Evolutionary conservation across 306 rosid genomes (phyloP).

Genomic region (Acmispon strigosus): DNA sequence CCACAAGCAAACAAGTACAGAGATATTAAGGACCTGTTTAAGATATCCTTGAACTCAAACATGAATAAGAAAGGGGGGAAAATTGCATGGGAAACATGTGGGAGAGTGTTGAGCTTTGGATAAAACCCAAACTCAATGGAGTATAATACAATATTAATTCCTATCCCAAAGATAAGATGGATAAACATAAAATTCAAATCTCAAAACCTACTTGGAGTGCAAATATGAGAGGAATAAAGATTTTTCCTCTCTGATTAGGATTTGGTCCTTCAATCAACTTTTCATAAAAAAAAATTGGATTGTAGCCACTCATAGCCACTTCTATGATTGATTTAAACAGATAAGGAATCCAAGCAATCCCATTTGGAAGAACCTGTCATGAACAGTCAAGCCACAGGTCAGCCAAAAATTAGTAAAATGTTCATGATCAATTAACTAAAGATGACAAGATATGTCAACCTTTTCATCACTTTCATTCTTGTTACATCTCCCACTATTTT

Average conservation of each 20-base stretch:
- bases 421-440: neutral
- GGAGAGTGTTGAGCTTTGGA: neutral
- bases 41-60: neutral
- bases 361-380: conserved; percentile 79
- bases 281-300: conserved; percentile 62
- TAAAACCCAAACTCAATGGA: no score
- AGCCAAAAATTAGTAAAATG: neutral
- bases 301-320: conserved; percentile 33
- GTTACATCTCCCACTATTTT: conserved; percentile 90
- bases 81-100: neutral
- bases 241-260: conserved; percentile 71
- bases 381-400: conserved; percentile 5
- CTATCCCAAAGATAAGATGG: no score
- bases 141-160: no score
- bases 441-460: conserved; percentile 34
- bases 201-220: conserved; percentile 50
- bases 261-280: conserved; percentile 83
- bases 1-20: neutral
- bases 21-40: neutral
- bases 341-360: conserved; percentile 77
- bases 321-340: conserved; percentile 60
- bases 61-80: neutral
- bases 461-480: conserved; percentile 81
- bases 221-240: conserved; percentile 58
- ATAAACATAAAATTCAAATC: neutral